Evolutionary conservation across 805 yeast species (phyloP).

Genomic region (Hanseniaspora clermontiae): DNA sequence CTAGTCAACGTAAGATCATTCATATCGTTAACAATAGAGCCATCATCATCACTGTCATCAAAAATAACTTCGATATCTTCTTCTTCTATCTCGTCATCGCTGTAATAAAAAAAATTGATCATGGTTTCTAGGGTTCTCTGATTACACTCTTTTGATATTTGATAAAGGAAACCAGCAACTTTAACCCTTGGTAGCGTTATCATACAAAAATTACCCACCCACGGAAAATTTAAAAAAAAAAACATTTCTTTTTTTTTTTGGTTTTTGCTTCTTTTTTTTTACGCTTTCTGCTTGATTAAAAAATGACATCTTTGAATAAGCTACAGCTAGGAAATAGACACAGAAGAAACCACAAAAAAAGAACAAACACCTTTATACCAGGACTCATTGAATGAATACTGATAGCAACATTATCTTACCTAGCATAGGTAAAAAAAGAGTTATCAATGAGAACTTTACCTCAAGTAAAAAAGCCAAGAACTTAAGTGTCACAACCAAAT

Average conservation of each 20-base stretch:
- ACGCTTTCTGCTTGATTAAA: no score
- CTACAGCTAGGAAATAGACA: no score
- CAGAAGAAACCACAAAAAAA: not conserved
- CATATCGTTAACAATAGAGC: not conserved
- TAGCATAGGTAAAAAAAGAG: conserved; percentile 8
- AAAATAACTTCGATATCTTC: conserved; percentile 8
- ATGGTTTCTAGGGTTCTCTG: not conserved
- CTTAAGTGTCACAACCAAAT: conserved; percentile 8
- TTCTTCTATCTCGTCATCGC: not conserved
- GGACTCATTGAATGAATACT: not conserved
- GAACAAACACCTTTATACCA: not conserved
- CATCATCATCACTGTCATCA: conserved; percentile 8
- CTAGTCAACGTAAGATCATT: not conserved
- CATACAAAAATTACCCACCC: not conserved
- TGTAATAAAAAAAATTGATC: not conserved
- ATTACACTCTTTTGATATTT: not conserved
- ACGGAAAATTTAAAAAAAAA: not conserved
- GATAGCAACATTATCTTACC: not conserved
- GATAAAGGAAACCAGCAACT: no score
- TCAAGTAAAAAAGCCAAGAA: not conserved
- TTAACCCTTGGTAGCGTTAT: not conserved
- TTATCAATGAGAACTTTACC: not conserved
- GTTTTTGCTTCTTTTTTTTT: no score
- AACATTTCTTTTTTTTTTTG: not conserved
- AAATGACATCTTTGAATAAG: no score